Evolutionary conservation across 2,329 filamentous ascomycete genomes (phyloP).

Genomic region (Akanthomyces dipterigenus): DNA sequence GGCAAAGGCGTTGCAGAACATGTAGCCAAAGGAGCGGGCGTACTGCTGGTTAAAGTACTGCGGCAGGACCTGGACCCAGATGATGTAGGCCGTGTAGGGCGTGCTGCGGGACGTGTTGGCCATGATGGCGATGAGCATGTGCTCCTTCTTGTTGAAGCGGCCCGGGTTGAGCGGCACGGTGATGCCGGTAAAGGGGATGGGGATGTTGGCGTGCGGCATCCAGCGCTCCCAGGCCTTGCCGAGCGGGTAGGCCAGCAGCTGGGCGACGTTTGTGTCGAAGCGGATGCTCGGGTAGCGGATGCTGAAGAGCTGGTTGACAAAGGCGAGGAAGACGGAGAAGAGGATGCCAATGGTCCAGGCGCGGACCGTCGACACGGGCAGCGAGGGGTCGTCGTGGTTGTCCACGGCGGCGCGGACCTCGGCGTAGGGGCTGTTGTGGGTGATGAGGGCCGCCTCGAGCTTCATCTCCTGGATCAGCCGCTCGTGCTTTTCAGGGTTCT

Average conservation of each 20-base stretch:
- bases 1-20: slow-evolving; percentile 37
- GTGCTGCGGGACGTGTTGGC: slow-evolving; percentile 41
- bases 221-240: slow-evolving; percentile 28
- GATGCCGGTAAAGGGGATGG: slow-evolving; percentile 23
- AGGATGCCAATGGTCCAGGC: slow-evolving; percentile 29
- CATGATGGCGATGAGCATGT: slow-evolving; percentile 44
- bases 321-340: slow-evolving; percentile 26
- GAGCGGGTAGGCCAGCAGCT: slow-evolving; percentile 31
- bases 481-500: slow-evolving; percentile 23
- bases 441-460: slow-evolving; percentile 26
- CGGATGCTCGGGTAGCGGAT: slow-evolving; percentile 30
- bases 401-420: slow-evolving; percentile 34
- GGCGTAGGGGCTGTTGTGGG: slow-evolving; percentile 27
- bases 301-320: slow-evolving; percentile 31
- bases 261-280: slow-evolving; percentile 30
- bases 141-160: slow-evolving; percentile 44
- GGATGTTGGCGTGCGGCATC: slow-evolving; percentile 22
- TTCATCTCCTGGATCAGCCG: slow-evolving; percentile 27
- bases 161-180: slow-evolving; percentile 37
- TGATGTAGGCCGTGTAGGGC: slow-evolving; percentile 37
- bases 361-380: slow-evolving; percentile 31
- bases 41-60: slow-evolving; percentile 38
- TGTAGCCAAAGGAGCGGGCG: slow-evolving; percentile 35
- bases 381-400: slow-evolving; percentile 30
- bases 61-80: slow-evolving; percentile 36